Percentiles rank a stretch among this genome's conserved stretches.
These are phyloP conservation scores for Hygrocybe punicea DNA, from an alignment of 768 basidiomycete species.

Conservation along the genomic window DNA sequence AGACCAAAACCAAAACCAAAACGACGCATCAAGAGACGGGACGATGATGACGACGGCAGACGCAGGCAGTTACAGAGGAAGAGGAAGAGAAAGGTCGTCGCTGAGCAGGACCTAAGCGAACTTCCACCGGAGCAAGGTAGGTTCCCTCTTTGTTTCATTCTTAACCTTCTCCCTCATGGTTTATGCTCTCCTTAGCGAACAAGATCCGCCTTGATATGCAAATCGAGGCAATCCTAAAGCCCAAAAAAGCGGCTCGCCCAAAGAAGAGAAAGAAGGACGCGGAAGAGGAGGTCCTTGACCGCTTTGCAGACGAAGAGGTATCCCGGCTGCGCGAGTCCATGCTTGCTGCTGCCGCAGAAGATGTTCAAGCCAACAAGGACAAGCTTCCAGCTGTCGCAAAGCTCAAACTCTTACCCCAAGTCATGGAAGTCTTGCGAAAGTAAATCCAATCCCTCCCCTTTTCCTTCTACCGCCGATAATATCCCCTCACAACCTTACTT, in stretches of 20 bases:
- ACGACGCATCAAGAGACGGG: slow-evolving; percentile 29
- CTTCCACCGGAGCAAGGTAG: slow-evolving; percentile 76
- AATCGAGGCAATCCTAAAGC: slow-evolving; percentile 83
- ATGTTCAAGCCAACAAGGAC: slow-evolving; percentile 73
- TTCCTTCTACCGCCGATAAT: slow-evolving; percentile 8
- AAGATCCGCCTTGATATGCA: slow-evolving; percentile 77
- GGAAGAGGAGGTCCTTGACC: slow-evolving; percentile 81
- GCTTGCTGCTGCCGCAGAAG: slow-evolving; percentile 81
- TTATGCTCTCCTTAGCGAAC: slow-evolving; percentile 47
- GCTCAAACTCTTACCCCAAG: slow-evolving; percentile 78
- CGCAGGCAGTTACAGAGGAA: slow-evolving; percentile 37
- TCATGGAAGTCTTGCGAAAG: slow-evolving; percentile 93
- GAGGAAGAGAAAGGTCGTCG: slow-evolving; percentile 58
- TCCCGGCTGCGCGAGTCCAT: slow-evolving; percentile 85
- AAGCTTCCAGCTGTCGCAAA: slow-evolving; percentile 83
- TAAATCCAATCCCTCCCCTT: slow-evolving; percentile 38
- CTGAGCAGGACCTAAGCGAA: slow-evolving; percentile 64
- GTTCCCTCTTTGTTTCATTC: slow-evolving; percentile 12
- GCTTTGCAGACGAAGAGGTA: slow-evolving; percentile 87
- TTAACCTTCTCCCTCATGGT: too few relatives aligned
- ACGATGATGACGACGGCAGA: slow-evolving; percentile 28
- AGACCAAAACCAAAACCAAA: slow-evolving; percentile 31
- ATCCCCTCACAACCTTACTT: neutral
- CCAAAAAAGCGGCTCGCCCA: slow-evolving; percentile 63
- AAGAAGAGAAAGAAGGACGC: slow-evolving; percentile 69